A percentile compares a stretch with the other conserved stretches of the same genome.
These are phyloP conservation scores for Heritiera fomes DNA, from an alignment of 345 rosid species.

Conservation along the genomic window DNA sequence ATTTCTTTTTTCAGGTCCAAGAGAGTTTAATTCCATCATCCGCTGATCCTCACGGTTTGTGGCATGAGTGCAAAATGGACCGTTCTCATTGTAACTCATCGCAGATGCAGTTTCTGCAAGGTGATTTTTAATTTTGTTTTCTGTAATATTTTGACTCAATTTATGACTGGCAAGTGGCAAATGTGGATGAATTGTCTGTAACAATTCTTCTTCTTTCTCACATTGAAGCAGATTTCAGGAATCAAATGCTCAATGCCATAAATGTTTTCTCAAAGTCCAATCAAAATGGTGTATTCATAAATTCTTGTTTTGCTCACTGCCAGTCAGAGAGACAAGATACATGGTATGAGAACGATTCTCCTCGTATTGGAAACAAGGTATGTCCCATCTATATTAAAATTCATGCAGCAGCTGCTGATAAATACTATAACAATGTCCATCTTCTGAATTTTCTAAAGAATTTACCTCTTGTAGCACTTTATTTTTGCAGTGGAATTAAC, in stretches of 20 bases:
- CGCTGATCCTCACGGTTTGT: conserved; percentile 60
- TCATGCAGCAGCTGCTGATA: background rate
- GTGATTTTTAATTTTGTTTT: conserved; percentile 30
- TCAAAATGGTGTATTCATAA: conserved; percentile 75
- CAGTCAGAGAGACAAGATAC: conserved; percentile 88
- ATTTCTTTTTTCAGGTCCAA: conserved; percentile 42
- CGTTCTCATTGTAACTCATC: conserved; percentile 49
- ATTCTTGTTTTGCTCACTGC: conserved; percentile 93
- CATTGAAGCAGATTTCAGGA: conserved; percentile 62
- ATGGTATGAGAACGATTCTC: conserved; percentile 81
- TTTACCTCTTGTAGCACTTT: background rate
- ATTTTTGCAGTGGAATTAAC: background rate
- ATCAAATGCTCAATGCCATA: conserved; percentile 62
- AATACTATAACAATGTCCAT: background rate
- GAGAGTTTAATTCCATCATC: conserved; percentile 56
- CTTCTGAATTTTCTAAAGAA: conserved; percentile 27
- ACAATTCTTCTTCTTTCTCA: conserved; percentile 21
- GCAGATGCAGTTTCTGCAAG: conserved; percentile 60
- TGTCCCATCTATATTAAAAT: conserved; percentile 19
- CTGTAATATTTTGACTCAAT: conserved; percentile 7
- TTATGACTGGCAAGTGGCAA: background rate
- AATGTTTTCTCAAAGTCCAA: conserved; percentile 47
- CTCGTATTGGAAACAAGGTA: conserved; percentile 60
- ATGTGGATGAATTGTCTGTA: background rate
- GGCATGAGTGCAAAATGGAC: conserved; percentile 56